Evolutionary conservation across 495 filamentous ascomycete species (phyloP).

Genomic region (Schizothecium vesticola): DNA sequence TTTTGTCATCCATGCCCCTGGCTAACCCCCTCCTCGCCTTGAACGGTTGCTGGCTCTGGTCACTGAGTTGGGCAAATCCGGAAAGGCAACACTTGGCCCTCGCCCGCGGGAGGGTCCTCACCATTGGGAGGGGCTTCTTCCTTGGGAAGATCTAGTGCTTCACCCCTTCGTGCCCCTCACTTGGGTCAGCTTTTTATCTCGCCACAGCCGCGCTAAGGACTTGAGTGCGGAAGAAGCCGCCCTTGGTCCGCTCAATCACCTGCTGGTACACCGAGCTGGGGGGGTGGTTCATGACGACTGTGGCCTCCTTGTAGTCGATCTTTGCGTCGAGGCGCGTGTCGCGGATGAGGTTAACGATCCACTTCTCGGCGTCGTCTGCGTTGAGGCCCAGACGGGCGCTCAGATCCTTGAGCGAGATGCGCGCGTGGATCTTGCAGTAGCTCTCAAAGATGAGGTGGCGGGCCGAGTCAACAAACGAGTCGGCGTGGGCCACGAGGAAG

Average conservation of each 20-base stretch:
- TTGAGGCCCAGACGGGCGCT: conserved; percentile 82
- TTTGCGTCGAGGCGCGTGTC: conserved; percentile 97
- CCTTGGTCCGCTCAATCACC: conserved; percentile 94
- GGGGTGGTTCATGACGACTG: conserved; percentile 98
- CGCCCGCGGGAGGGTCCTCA: too few species aligned
- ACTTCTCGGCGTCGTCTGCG: conserved; percentile 96
- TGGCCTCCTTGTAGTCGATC: conserved; percentile 98
- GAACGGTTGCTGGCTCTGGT: background rate
- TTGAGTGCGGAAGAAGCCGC: conserved; percentile 84
- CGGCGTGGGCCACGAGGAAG: conserved; percentile 81
- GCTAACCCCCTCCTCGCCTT: background rate
- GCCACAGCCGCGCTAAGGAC: conserved; percentile 58
- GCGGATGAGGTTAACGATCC: conserved; percentile 98
- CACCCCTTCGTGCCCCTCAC: too few species aligned
- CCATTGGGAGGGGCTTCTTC: background rate
- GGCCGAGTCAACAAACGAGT: conserved; percentile 89
- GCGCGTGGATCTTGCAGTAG: conserved; percentile 99
- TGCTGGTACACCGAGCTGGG: conserved; percentile 98
- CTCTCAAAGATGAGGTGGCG: conserved; percentile 94
- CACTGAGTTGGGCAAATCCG: background rate
- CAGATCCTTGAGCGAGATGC: conserved; percentile 96
- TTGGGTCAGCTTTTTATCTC: conserved; percentile 22
- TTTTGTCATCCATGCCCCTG: background rate
- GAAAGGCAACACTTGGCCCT: too few species aligned
- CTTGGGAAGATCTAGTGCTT: background rate